These are phyloP conservation scores for Hypomyces rosellus DNA, from an alignment of 2,329 filamentous ascomycete species.

Conservation along the genomic window DNA sequence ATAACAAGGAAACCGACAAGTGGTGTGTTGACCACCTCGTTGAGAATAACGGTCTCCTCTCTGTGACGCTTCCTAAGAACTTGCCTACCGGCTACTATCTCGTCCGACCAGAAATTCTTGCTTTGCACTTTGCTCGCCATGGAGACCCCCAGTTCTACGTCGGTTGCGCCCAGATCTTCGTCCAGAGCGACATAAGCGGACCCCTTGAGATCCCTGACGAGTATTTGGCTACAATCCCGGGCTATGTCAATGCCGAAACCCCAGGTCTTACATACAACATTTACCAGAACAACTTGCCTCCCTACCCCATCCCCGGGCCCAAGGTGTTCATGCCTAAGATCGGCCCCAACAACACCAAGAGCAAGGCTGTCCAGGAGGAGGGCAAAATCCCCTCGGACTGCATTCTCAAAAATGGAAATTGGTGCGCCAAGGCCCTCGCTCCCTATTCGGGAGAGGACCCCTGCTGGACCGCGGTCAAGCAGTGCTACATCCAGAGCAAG, in stretches of 20 bases:
- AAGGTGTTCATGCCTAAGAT: constrained; percentile 40
- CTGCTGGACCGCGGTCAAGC: constrained; percentile 52
- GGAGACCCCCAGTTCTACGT: constrained; percentile 66
- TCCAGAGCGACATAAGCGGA: constrained; percentile 42
- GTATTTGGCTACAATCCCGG: constrained; percentile 34
- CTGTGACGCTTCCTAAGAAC: constrained; percentile 53
- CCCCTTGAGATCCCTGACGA: constrained; percentile 40
- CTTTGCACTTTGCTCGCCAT: constrained; percentile 56
- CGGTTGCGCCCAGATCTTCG: constrained; percentile 65
- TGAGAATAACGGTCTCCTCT: constrained; percentile 56
- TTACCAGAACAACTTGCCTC: constrained; percentile 42
- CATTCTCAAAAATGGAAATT: constrained; percentile 63
- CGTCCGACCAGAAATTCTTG: constrained; percentile 63
- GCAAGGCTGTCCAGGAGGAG: not conserved
- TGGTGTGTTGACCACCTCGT: constrained; percentile 70
- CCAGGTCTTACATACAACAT: constrained; percentile 59
- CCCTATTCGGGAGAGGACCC: constrained; percentile 47
- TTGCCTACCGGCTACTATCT: constrained; percentile 63
- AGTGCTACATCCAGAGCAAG: constrained; percentile 54
- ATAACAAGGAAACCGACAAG: constrained; percentile 45
- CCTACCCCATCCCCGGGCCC: constrained; percentile 51
- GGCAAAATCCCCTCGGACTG: constrained; percentile 51
- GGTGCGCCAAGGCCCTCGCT: constrained; percentile 59
- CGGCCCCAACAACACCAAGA: not conserved
- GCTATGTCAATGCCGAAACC: constrained; percentile 51